These are phyloP conservation scores for Phytophthora sojae DNA, from an alignment of 352 stramenopile genomes.

Conservation along the genomic window DNA sequence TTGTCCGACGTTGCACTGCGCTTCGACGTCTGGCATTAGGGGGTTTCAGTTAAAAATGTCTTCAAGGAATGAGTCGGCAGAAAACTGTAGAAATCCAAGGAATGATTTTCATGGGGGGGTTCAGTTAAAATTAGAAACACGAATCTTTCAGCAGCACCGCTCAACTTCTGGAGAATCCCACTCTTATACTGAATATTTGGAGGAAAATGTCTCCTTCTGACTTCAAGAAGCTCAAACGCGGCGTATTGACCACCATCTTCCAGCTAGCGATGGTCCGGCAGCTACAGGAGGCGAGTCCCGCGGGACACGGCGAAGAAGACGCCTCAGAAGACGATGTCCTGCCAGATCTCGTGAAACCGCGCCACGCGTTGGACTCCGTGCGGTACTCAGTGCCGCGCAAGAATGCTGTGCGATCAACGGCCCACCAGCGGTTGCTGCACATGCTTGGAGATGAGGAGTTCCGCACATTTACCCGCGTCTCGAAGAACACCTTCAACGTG, in stretches of 20 bases:
- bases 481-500: background rate
- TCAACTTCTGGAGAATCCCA: constrained; percentile 1
- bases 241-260: background rate
- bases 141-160: background rate
- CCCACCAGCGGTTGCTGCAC: background rate
- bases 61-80: constrained; percentile 2
- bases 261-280: background rate
- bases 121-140: constrained; percentile 2
- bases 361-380: background rate
- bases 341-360: background rate
- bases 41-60: background rate
- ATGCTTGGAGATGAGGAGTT: background rate
- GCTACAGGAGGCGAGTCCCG: background rate
- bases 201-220: background rate
- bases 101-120: constrained; percentile 1
- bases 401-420: background rate
- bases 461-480: background rate
- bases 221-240: background rate
- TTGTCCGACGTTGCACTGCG: no score
- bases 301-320: background rate
- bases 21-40: no score
- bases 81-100: constrained; percentile 1
- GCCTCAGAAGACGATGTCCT: background rate
- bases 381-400: background rate
- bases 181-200: constrained; percentile 24